Evolutionary conservation across 139 green algal genomes (phyloP).

Genomic region (Chlorella sp.): DNA sequence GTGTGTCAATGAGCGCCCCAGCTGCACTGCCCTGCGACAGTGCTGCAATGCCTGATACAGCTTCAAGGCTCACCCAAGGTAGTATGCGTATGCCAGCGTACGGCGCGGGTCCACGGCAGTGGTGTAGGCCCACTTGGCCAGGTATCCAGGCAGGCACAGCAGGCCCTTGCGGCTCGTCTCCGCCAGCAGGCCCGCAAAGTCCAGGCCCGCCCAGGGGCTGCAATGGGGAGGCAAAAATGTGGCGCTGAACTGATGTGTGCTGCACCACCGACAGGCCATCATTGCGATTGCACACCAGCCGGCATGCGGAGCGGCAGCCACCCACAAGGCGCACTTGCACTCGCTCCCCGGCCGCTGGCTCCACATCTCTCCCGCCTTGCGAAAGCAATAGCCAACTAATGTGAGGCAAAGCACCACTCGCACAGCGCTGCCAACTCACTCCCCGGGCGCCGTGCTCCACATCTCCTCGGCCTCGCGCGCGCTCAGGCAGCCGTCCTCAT

Average conservation of each 20-base stretch:
- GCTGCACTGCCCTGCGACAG: too few species aligned
- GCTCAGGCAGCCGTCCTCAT: conserved; percentile 63
- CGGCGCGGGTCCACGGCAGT: conserved; percentile 51
- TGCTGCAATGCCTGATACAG: too few species aligned
- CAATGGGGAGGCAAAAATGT: neutral
- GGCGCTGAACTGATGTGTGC: too few species aligned
- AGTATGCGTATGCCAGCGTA: conserved; percentile 75
- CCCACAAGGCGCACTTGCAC: too few species aligned
- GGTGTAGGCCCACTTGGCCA: conserved; percentile 61
- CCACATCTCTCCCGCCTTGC: too few species aligned
- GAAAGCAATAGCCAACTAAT: too few species aligned
- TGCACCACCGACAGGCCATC: too few species aligned
- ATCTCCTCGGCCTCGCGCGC: conserved; percentile 56
- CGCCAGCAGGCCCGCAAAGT: conserved; percentile 52
- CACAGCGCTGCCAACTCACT: neutral
- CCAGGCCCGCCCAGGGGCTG: conserved; percentile 40
- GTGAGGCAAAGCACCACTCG: neutral
- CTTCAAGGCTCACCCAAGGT: conserved; percentile 68
- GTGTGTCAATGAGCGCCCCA: too few species aligned
- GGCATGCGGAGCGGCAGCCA: too few species aligned
- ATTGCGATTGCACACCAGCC: too few species aligned
- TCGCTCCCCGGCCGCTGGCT: neutral
- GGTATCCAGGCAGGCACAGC: conserved; percentile 63
- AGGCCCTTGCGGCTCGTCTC: conserved; percentile 42
- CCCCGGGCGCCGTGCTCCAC: conserved; percentile 62